Evolutionary conservation across 2,329 filamentous ascomycete species (phyloP), one percentile per base, ranked within the genome.

Genomic region (Coniochaeta sp.): DNA sequence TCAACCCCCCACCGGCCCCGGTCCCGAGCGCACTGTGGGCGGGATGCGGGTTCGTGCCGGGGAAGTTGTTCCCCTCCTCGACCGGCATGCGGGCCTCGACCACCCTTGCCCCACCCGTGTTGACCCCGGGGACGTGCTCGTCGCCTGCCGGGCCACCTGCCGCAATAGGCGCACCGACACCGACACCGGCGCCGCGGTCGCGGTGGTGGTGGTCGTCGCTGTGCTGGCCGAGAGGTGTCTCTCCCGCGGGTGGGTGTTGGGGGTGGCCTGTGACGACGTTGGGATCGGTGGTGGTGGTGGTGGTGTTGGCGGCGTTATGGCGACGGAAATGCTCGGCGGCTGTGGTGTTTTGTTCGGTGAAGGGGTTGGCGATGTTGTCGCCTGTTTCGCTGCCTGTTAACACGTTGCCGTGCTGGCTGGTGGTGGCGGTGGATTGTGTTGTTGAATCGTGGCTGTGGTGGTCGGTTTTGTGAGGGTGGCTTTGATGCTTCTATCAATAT

Each of bases 31-130:
- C 61, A 33, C 36, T 61, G 44, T 65, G 64, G 11, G 55, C 50
- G 33, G 64, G 62, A 38, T 63, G 14, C 8, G 64, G 64, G 59
- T 65, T 65, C 24, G 64, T 65, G 19, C 62, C 62, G 1, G 62
- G 62, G 60, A 65, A 65, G 34, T 65, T 65, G 6, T 65, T 65
- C 17, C 43, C 61, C 36, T 44, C 57, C 60, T 65, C 64, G 12
- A 61, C 64, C 26, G 59, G 40, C 31, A 58, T 38, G n/a, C 52
- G 34, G 2, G 31, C 54, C 34, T 38, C 54, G 31, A 57, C 54
- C 2, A 55, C 52, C 59, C 56, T 61, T 14, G 31, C 43, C 22
- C 52, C 54, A 19, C 47, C 50, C 44, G 33, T 54, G 44, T 12
- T 56, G 31, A 24, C 54, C 3, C 54, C 54, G 17, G 33, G 22